Evolutionary conservation across 164 flowering plant species (phyloP).

Genomic region (Umbellularia californica): DNA sequence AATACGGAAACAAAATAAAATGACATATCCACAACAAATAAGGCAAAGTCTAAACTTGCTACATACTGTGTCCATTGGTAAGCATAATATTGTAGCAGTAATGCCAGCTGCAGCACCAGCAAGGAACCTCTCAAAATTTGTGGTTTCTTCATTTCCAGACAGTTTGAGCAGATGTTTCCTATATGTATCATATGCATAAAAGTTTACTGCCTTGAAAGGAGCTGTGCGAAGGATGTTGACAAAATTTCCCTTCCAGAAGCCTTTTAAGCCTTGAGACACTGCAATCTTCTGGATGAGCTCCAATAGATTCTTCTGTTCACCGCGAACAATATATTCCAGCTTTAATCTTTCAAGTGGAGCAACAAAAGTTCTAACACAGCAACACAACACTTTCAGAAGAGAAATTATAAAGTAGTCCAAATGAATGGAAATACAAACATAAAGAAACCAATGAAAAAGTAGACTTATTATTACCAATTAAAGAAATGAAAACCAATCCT

Average conservation of each 20-base stretch:
- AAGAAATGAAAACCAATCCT: too few relatives aligned
- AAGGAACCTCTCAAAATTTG: slow-evolving; percentile 79
- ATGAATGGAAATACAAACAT: too few relatives aligned
- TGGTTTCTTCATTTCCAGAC: slow-evolving; percentile 70
- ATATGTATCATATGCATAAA: slow-evolving; percentile 83
- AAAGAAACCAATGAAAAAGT: too few relatives aligned
- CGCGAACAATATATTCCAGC: slow-evolving; percentile 91
- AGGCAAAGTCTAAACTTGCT: not conserved
- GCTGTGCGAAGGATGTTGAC: slow-evolving; percentile 91
- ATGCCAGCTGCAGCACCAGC: slow-evolving; percentile 96
- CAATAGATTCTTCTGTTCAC: slow-evolving; percentile 65
- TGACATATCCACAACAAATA: not conserved
- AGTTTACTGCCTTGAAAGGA: slow-evolving; percentile 88
- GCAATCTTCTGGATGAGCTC: slow-evolving; percentile 72
- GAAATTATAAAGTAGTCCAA: not conserved
- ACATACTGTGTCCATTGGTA: slow-evolving; percentile 89
- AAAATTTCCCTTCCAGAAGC: slow-evolving; percentile 94
- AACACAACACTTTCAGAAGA: slow-evolving; percentile 12
- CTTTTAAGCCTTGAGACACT: slow-evolving; percentile 66
- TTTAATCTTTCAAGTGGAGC: slow-evolving; percentile 95
- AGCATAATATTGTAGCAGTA: slow-evolving; percentile 79
- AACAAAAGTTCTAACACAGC: slow-evolving; percentile 63
- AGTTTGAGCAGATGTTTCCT: slow-evolving; percentile 63
- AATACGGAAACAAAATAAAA: not conserved
- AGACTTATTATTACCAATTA: too few relatives aligned